These are phyloP conservation scores for Fusarium siculi DNA, from an alignment of 2,329 filamentous ascomycete genomes.

Conservation along the genomic window DNA sequence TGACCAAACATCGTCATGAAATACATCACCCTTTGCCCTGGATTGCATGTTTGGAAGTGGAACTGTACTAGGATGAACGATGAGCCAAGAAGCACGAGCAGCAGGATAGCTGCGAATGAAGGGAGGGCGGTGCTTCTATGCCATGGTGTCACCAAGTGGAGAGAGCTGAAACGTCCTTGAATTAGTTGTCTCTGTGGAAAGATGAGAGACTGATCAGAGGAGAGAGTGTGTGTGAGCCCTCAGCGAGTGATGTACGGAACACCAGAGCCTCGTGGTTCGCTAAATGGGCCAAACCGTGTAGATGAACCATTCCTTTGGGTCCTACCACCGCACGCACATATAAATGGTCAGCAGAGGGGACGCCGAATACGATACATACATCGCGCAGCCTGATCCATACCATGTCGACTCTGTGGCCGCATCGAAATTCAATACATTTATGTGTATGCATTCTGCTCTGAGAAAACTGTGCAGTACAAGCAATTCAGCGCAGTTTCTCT, in stretches of 20 bases:
- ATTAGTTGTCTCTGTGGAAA: constrained; percentile 24
- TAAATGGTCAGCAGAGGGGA: constrained; percentile 9
- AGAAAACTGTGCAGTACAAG: neutral
- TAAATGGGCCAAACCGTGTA: neutral
- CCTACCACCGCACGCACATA: neutral
- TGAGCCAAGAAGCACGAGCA: constrained; percentile 11
- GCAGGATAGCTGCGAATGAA: neutral
- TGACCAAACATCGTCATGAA: constrained; percentile 8
- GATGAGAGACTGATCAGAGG: neutral
- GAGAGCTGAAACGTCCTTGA: constrained; percentile 27
- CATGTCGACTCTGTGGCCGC: neutral
- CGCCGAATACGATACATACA: constrained; percentile 13
- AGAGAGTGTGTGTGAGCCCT: neutral
- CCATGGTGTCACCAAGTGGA: constrained; percentile 12
- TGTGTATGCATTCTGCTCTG: neutral
- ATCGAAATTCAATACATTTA: neutral
- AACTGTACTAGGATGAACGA: constrained; percentile 2
- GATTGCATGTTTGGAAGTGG: neutral
- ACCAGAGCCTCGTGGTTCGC: neutral
- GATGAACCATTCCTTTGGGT: constrained; percentile 26
- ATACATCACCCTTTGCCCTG: constrained; percentile 5
- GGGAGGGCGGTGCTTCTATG: constrained; percentile 7
- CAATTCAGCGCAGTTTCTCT: constrained; percentile 13
- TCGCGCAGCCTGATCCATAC: constrained; percentile 3
- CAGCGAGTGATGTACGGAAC: neutral